Evolutionary conservation across 129 eudicot genomes (phyloP).

Genomic region (Lactuca sativa): DNA sequence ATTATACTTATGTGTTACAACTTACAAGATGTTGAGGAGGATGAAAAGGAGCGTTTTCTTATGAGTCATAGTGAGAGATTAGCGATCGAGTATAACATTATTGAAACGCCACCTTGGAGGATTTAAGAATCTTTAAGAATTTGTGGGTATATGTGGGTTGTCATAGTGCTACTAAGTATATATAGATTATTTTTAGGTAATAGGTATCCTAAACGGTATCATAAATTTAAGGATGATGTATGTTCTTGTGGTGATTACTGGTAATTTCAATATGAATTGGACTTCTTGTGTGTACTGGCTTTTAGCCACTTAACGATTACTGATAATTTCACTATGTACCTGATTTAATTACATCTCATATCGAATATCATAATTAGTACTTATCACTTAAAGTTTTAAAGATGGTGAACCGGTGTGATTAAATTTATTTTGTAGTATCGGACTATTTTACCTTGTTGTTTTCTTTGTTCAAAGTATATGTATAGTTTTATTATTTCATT

Average conservation of each 20-base stretch:
- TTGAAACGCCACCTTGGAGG: constrained; percentile 61
- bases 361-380: no score
- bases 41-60: constrained; percentile 78
- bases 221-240: constrained; percentile 77
- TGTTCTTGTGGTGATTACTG: constrained; percentile 93
- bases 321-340: no score
- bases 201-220: constrained; percentile 73
- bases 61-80: constrained; percentile 79
- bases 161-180: constrained; percentile 69
- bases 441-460: no score
- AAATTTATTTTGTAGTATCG: not conserved
- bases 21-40: constrained; percentile 87
- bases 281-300: no score
- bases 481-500: no score
- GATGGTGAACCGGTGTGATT: not conserved
- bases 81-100: constrained; percentile 75
- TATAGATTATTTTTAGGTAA: constrained; percentile 63
- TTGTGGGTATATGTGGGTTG: constrained; percentile 91
- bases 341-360: no score
- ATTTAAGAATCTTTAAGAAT: constrained; percentile 69
- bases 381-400: no score
- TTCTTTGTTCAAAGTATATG: no score
- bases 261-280: constrained; percentile 26
- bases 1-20: constrained; percentile 63
- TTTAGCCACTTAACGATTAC: no score